Base-by-base conservation (phyloP, 1,284 basidiomycete genomes). In the Rhodotorula mucilaginosa region DNA sequence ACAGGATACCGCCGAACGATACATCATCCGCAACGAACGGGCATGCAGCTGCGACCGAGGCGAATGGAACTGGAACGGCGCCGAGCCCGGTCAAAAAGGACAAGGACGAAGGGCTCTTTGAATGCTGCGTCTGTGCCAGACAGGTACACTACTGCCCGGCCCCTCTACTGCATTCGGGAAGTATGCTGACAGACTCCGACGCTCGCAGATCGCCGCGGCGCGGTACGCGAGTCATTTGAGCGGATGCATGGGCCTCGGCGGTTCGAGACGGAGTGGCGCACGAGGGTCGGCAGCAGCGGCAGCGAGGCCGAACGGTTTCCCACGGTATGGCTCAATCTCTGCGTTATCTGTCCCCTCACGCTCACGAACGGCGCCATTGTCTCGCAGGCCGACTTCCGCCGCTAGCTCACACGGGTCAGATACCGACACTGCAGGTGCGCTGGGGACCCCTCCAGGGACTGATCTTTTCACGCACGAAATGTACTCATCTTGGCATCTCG, bases 151-250 rank as follows among this genome's bases (percentile, higher is more conserved):
- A 8, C 51, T 48, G 26, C 12, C 26, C 3, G 15, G 5, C n/a
- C 19, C 5, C n/a, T 59, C 13, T 7, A 19, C 18, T 12, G 16
- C 16, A 26, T 15, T 10, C n/a, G 21, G 15, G 3, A 59, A 21
- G 2, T 12, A 8, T 21, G 34, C n/a, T 10, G 23, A 31, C 12
- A 1, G 13, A 26, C 26, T 13, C 15, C 16, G 5, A 18, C 26
- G 12, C 10, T 4, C 31, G 8, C 61, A 74, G 73, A 72, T 74
- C 21, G 73, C 70, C 1, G 73, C 70, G 12, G 59, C 73, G 26
- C 54, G 73, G 19, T 74, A 74, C 21, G 73, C 73, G 19, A 68
- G 65, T 51, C 73, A 74, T 31, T 26, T 74, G 65, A 69, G 67
- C 51, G 70, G 73, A 2, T 74, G 67, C 56, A 68, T 68, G 67